Conservation (phyloP, 768 basidiomycete genomes). For the Hygrophoropsis aurantiaca region DNA sequence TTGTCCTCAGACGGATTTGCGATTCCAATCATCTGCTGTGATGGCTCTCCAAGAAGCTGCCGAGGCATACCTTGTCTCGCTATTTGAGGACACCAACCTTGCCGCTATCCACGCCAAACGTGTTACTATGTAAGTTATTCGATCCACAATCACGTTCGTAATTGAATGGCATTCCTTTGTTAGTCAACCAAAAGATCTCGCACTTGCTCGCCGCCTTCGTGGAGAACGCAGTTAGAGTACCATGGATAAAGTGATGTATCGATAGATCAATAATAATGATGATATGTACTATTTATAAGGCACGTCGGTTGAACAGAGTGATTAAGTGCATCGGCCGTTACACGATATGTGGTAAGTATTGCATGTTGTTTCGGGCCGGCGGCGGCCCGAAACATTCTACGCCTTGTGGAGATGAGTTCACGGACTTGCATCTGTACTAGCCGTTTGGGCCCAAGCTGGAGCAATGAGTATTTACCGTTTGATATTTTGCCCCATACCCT, state of each 20-base stretch:
- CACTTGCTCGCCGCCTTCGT: constrained; percentile 70
- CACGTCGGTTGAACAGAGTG: too few relatives aligned
- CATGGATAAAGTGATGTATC: not conserved
- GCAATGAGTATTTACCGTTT: too few relatives aligned
- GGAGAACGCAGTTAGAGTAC: constrained; percentile 61
- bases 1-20: constrained; percentile 58
- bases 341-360: too few relatives aligned
- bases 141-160: constrained; percentile 1
- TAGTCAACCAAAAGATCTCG: constrained; percentile 79
- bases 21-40: constrained; percentile 86
- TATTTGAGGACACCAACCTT: constrained; percentile 76
- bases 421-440: too few relatives aligned
- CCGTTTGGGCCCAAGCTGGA: too few relatives aligned
- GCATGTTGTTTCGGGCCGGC: too few relatives aligned
- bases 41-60: constrained; percentile 82
- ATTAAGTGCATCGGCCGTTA: too few relatives aligned
- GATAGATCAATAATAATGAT: not conserved
- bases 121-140: constrained; percentile 57
- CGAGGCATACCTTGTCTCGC: constrained; percentile 74
- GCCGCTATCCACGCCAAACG: constrained; percentile 82
- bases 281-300: not conserved
- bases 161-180: constrained; percentile 9
- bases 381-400: too few relatives aligned
- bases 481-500: too few relatives aligned
- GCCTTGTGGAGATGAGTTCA: too few relatives aligned